Evolutionary conservation across 2,329 filamentous ascomycete genomes (phyloP).

Genomic region (Monosporascus sp.): DNA sequence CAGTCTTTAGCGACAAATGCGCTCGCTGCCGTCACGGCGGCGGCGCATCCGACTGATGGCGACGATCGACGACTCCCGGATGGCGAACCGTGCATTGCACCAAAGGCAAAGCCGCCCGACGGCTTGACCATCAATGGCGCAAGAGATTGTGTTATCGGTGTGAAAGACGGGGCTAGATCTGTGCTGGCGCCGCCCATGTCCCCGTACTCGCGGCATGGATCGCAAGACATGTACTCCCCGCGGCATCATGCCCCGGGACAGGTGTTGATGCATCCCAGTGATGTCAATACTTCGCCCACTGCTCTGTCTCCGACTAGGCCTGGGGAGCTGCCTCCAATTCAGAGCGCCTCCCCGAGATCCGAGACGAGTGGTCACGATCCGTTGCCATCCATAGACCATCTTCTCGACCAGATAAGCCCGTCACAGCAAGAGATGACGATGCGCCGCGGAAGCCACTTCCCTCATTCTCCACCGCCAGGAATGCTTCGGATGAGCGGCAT

Average conservation of each 20-base stretch:
- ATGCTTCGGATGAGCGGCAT: slow-evolving; percentile 26
- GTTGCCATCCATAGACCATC: slow-evolving; percentile 32
- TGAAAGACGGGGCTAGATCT: slow-evolving; percentile 14
- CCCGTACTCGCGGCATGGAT: slow-evolving; percentile 17
- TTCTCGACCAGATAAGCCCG: slow-evolving; percentile 28
- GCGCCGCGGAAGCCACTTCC: slow-evolving; percentile 19
- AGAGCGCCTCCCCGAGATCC: slow-evolving; percentile 32
- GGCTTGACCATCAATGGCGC: slow-evolving; percentile 8
- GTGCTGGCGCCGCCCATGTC: slow-evolving; percentile 26
- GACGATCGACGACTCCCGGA: slow-evolving; percentile 10
- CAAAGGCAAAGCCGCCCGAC: slow-evolving; percentile 11
- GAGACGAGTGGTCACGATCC: slow-evolving; percentile 30
- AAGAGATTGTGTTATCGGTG: slow-evolving; percentile 11
- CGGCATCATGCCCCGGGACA: slow-evolving; percentile 17
- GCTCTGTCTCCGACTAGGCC: slow-evolving; percentile 19
- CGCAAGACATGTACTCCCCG: slow-evolving; percentile 21
- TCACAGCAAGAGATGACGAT: slow-evolving; percentile 25
- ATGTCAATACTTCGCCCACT: slow-evolving; percentile 30
- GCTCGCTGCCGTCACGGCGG: slow-evolving; percentile 17
- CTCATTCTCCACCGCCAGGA: slow-evolving; percentile 29
- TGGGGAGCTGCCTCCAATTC: slow-evolving; percentile 29
- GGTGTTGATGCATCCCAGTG: slow-evolving; percentile 25
- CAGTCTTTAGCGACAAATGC: slow-evolving; percentile 22
- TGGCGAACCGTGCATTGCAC: slow-evolving; percentile 10
- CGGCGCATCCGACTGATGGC: slow-evolving; percentile 13